Evolutionary conservation across 305 asterid species (phyloP).

Genomic region (Solanum hybrid): DNA sequence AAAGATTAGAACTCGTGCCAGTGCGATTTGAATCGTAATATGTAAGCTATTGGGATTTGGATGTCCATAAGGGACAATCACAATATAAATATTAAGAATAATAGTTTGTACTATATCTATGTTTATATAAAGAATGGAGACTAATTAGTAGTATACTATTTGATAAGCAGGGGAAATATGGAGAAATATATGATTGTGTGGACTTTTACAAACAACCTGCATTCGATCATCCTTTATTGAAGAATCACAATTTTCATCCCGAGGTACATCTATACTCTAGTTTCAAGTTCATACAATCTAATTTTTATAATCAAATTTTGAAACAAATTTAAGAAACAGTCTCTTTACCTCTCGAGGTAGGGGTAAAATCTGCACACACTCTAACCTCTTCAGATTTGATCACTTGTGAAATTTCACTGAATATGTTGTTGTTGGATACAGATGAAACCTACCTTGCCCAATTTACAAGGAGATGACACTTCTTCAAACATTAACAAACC

Average conservation of each 20-base stretch:
- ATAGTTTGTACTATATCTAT: not conserved
- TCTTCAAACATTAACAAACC: not conserved
- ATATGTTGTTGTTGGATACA: not conserved
- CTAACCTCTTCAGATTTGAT: not conserved
- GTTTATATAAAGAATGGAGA: not conserved
- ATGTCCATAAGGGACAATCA: not conserved
- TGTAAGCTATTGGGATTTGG: too few relatives aligned
- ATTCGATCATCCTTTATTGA: not conserved
- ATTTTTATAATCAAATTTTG: not conserved
- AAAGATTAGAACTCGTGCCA: too few relatives aligned
- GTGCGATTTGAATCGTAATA: too few relatives aligned
- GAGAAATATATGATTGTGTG: not conserved
- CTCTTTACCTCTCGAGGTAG: not conserved
- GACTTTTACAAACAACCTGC: not conserved
- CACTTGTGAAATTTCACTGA: not conserved
- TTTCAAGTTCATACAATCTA: not conserved
- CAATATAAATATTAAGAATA: not conserved
- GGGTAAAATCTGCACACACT: not conserved
- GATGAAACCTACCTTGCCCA: not conserved
- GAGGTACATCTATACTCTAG: not conserved
- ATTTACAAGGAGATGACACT: not conserved
- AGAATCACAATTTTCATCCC: not conserved
- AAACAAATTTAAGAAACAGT: not conserved
- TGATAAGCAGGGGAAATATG: not conserved
- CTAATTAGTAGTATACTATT: not conserved